Percentiles rank a stretch among this genome's conserved stretches.
These are phyloP conservation scores for Cytidiella melzeri DNA, from an alignment of 768 basidiomycete genomes.

Conservation along the genomic window DNA sequence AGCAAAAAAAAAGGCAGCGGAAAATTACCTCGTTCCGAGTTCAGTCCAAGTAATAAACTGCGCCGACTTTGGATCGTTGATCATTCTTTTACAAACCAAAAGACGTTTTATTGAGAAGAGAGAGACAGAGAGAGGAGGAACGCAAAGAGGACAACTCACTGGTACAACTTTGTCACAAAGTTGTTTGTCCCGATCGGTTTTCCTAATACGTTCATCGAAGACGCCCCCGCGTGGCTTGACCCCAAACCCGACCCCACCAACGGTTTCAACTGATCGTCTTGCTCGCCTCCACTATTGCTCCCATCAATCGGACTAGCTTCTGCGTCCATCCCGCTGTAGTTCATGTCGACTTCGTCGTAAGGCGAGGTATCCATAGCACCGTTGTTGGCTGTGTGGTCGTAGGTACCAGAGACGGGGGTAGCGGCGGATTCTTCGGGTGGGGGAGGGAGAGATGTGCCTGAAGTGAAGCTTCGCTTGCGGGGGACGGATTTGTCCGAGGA, in stretches of 20 bases:
- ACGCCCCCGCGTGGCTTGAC: constrained; percentile 20
- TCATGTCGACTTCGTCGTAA: constrained; percentile 59
- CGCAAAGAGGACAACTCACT: constrained; percentile 39
- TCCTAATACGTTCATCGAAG: constrained; percentile 46
- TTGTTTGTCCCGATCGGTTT: constrained; percentile 71
- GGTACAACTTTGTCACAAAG: constrained; percentile 85
- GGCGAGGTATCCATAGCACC: constrained; percentile 29
- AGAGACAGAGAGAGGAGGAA: neutral
- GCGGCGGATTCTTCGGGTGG: constrained; percentile 26
- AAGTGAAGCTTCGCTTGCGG: constrained; percentile 61
- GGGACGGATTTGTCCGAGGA: constrained; percentile 56
- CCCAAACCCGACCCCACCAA: constrained; percentile 16
- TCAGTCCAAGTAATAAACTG: constrained; percentile 83
- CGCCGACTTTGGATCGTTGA: constrained; percentile 73
- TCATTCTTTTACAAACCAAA: constrained; percentile 52
- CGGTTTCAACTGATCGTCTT: constrained; percentile 30
- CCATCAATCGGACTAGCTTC: constrained; percentile 41
- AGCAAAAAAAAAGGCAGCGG: neutral
- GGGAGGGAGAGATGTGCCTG: constrained; percentile 31
- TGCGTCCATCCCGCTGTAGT: constrained; percentile 40
- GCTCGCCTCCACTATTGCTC: constrained; percentile 29
- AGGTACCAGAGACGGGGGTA: constrained; percentile 19
- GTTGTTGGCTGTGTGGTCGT: constrained; percentile 17
- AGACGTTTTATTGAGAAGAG: neutral
- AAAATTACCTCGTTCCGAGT: constrained; percentile 53